Conservation (phyloP, 2,329 filamentous ascomycete genomes). For the Seiridium cupressi region DNA sequence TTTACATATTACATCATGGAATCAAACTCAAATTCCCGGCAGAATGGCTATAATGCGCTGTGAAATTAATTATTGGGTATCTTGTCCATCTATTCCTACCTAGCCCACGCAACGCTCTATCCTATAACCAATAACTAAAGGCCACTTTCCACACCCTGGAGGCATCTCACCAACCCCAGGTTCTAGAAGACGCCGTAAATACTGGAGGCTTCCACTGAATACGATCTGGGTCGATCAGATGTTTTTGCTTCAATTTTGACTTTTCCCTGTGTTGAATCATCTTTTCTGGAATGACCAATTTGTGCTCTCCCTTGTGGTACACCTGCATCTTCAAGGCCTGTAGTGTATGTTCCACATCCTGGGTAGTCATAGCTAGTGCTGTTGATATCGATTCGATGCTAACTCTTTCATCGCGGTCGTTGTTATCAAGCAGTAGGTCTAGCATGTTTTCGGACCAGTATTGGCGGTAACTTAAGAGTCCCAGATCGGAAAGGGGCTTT, state of each 20-base stretch:
- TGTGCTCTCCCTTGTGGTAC: conserved; percentile 95
- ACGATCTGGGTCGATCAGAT: conserved; percentile 71
- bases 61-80: background rate
- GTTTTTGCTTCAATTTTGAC: conserved; percentile 73
- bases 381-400: conserved; percentile 84
- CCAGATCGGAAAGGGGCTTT: conserved; percentile 92
- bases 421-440: conserved; percentile 75
- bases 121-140: background rate
- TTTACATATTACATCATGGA: background rate
- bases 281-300: conserved; percentile 86
- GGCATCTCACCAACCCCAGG: conserved; percentile 81
- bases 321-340: conserved; percentile 93
- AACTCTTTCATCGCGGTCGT: conserved; percentile 66
- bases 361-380: conserved; percentile 89
- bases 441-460: conserved; percentile 97
- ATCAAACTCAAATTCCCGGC: background rate
- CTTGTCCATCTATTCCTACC: background rate
- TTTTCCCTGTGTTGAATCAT: conserved; percentile 78
- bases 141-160: background rate
- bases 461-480: conserved; percentile 88
- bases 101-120: background rate
- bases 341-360: conserved; percentile 91
- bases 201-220: conserved; percentile 96
- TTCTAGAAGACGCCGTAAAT: conserved; percentile 84
- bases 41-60: background rate